Base-by-base conservation (phyloP, 2,329 filamentous ascomycete genomes). In the Cadophora luteo-olivacea region DNA sequence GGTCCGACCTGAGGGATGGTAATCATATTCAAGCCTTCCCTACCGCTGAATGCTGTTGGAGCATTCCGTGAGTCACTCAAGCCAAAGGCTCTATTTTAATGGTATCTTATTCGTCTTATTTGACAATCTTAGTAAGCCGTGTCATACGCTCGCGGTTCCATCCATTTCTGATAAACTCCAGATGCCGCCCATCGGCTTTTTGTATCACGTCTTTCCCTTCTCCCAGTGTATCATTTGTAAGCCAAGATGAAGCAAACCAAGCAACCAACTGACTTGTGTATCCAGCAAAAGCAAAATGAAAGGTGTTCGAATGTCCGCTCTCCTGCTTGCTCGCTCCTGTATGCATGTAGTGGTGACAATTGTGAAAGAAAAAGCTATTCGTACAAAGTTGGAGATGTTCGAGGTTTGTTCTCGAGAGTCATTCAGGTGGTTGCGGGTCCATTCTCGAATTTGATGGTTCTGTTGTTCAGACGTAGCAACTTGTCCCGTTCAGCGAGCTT, bases 381-480 rank as follows among this genome's bases (percentile, higher is more conserved):
- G 58, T 58, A 58, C 55, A 58, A 41, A 61, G n/a, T 49, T 11
- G 9, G 11, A 14, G 24, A 16, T 12, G 32, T 14, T 32, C 41
- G 24, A 33, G 22, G 19, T 7, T 12, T 19, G 24, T 9, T 48
- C 22, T 48, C 9, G 6, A 54, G 8, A 38, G 11, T 14, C 4
- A 24, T 48, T 48, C 19, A 61, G 48, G 25, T 52, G 29, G 24
- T 33, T 54, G 29, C 14, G 6, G 45, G 14, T 36, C 29, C 45
- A 14, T 33, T 38, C n/a, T 64, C 61, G 61, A 52, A 54, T 16
- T 38, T 64, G 32, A 64, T 61, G 38, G 58, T 32, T 25, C 54
- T 54, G 25, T 64, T 51, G 12, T 38, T 58, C 6, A 25, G 36
- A 24, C 48, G 25, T 38, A 12, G 7, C 32, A 51, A 24, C 25